Conservation (phyloP, 1,139 yeast species). For the Pichia sp. region DNA sequence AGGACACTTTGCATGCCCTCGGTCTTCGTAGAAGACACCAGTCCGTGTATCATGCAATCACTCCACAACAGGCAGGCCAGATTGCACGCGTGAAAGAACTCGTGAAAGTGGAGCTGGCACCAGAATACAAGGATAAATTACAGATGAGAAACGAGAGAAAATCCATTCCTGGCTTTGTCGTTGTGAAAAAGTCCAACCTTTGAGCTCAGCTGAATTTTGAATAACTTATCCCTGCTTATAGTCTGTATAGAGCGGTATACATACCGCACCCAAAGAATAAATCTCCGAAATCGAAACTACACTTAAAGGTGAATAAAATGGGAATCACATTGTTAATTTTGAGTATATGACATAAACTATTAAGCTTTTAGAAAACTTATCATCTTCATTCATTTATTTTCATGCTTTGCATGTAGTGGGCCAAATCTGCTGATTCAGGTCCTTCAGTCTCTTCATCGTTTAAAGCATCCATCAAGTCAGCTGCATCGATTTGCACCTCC, state of each 20-base stretch:
- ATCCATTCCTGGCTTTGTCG: constrained; percentile 54
- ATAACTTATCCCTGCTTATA: no score
- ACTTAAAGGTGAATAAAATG: no score
- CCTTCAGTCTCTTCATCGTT: constrained; percentile 7
- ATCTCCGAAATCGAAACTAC: no score
- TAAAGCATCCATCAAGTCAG: constrained; percentile 23
- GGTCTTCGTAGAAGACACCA: constrained; percentile 75
- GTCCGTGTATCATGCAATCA: constrained; percentile 63
- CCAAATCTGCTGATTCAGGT: no score
- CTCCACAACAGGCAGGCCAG: constrained; percentile 81
- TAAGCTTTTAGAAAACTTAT: no score
- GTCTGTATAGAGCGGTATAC: no score
- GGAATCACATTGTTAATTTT: no score
- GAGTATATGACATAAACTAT: no score
- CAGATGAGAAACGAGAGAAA: constrained; percentile 53
- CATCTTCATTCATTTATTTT: no score
- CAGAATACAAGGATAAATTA: constrained; percentile 39
- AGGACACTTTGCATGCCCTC: constrained; percentile 59
- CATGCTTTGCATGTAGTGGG: no score
- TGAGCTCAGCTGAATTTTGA: no score
- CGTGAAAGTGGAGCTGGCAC: constrained; percentile 75
- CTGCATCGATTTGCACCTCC: constrained; percentile 23
- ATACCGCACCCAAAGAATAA: no score
- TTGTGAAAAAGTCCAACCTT: constrained; percentile 36
- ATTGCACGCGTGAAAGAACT: constrained; percentile 79